A percentile compares a stretch with the other conserved stretches of the same genome.
Evolutionary conservation across 352 stramenopile genomes (phyloP).

Genomic region (Thraustochytrium sp.): DNA sequence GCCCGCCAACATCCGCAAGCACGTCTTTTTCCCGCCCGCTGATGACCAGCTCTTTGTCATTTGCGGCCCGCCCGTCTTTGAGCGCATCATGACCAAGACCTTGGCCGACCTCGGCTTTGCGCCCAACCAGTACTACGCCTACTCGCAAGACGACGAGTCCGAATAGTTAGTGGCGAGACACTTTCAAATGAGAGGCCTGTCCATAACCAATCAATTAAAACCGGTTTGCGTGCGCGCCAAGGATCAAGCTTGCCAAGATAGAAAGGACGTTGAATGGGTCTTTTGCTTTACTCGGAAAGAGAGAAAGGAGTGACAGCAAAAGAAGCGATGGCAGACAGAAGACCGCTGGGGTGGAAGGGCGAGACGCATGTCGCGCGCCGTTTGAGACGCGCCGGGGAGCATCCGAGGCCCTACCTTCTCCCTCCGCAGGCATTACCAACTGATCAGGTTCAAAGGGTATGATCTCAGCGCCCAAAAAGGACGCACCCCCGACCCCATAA

Average conservation of each 20-base stretch:
- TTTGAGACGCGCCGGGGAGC: no score
- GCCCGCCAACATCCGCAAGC: constrained; percentile 46
- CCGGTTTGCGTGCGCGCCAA: no score
- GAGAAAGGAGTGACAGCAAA: no score
- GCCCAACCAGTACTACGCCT: background rate
- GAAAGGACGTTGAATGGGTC: background rate
- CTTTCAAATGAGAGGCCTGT: no score
- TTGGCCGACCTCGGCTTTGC: background rate
- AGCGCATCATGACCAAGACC: constrained; percentile 23
- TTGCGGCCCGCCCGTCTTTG: constrained; percentile 50
- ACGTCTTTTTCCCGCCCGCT: constrained; percentile 50
- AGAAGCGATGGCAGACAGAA: no score
- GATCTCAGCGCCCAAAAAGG: background rate
- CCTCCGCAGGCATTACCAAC: constrained; percentile 22
- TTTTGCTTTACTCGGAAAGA: no score
- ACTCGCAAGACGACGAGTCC: background rate
- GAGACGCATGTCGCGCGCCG: no score
- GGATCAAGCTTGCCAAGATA: background rate
- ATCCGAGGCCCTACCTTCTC: background rate
- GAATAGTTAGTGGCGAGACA: no score
- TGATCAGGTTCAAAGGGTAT: constrained; percentile 32
- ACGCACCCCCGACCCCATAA: constrained; percentile 7
- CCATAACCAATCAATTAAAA: no score
- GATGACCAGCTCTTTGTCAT: constrained; percentile 52
- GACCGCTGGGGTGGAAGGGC: no score